A percentile compares a stretch with the other conserved stretches of the same genome.
phyloP scores from a whole-genome alignment of 1,139 yeast species.

The Blastobotrys apis region DNA sequence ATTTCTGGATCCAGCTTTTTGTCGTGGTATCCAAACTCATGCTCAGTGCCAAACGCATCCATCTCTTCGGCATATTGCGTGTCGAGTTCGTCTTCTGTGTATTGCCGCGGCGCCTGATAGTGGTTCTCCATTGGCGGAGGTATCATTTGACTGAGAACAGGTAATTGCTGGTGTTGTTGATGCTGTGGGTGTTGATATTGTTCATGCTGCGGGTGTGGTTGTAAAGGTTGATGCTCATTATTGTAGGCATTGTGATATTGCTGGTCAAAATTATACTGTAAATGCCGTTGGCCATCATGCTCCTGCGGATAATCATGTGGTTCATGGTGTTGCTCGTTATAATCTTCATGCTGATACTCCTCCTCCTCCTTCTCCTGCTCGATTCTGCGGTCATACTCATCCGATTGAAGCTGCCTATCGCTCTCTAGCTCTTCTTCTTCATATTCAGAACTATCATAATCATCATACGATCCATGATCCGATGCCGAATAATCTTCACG shows the following conservation, averaged over 20 bases:
- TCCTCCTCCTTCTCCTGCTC: not conserved
- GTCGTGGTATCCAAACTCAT: not conserved
- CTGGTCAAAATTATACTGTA: too few relatives aligned
- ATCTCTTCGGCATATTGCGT: constrained; percentile 18
- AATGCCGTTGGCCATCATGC: too few relatives aligned
- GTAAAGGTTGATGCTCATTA: too few relatives aligned
- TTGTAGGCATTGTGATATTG: too few relatives aligned
- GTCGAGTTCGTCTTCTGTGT: constrained; percentile 25
- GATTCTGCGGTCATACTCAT: constrained; percentile 21
- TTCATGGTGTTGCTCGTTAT: not conserved
- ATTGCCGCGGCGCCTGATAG: constrained; percentile 6
- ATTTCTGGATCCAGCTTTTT: constrained; percentile 2
- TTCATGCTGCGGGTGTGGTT: too few relatives aligned
- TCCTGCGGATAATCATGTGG: not conserved
- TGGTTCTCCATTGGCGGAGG: not conserved
- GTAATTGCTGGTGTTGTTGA: too few relatives aligned
- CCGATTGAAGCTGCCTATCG: constrained; percentile 15
- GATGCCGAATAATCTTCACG: not conserved
- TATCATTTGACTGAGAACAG: too few relatives aligned
- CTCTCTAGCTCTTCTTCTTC: constrained; percentile 17
- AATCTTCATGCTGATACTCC: not conserved
- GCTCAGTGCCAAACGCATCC: constrained; percentile 20
- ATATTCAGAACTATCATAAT: constrained; percentile 9
- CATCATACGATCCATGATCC: not conserved
- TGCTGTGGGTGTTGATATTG: too few relatives aligned